Conservation (phyloP, 225 moss, liverwort and hornwort species). For the Anthoceros angustus region DNA sequence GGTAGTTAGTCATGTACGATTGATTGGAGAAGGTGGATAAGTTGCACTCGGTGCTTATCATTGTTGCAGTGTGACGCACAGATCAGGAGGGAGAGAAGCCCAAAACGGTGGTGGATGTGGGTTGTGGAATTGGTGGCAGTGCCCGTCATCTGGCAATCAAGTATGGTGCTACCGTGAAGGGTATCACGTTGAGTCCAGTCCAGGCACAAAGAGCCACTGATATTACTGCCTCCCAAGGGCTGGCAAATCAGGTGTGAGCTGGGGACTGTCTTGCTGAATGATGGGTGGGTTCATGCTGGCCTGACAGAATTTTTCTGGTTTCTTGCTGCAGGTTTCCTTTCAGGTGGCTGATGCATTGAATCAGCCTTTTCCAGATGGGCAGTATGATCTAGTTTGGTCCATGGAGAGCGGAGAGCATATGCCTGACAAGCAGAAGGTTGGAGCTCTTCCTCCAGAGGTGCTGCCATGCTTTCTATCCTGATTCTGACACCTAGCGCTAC, state of each 20-base stretch:
- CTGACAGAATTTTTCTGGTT: background rate
- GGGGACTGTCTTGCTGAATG: background rate
- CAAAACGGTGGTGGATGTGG: constrained; percentile 64
- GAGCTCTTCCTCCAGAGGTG: background rate
- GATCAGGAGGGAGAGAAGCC: constrained; percentile 42
- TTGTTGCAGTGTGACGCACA: constrained; percentile 11
- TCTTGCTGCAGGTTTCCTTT: constrained; percentile 29
- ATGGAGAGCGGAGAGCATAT: constrained; percentile 99
- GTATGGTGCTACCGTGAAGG: constrained; percentile 62
- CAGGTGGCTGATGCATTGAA: constrained; percentile 80
- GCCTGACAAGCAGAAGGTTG: constrained; percentile 79
- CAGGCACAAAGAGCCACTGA: constrained; percentile 60
- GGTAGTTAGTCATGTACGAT: background rate
- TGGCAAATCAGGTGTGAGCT: constrained; percentile 34
- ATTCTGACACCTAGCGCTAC: constrained; percentile 7
- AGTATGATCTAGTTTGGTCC: constrained; percentile 87
- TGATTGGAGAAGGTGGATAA: background rate
- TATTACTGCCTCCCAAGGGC: constrained; percentile 54
- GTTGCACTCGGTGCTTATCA: background rate
- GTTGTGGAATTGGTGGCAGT: constrained; percentile 92
- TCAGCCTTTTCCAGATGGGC: constrained; percentile 65
- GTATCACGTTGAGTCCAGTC: constrained; percentile 75
- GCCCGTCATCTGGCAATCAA: constrained; percentile 71
- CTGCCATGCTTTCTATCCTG: background rate
- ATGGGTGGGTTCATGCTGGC: background rate